These are phyloP conservation scores for Dendrobium catenatum DNA, from an alignment of 106 monocot species.

Conservation along the genomic window DNA sequence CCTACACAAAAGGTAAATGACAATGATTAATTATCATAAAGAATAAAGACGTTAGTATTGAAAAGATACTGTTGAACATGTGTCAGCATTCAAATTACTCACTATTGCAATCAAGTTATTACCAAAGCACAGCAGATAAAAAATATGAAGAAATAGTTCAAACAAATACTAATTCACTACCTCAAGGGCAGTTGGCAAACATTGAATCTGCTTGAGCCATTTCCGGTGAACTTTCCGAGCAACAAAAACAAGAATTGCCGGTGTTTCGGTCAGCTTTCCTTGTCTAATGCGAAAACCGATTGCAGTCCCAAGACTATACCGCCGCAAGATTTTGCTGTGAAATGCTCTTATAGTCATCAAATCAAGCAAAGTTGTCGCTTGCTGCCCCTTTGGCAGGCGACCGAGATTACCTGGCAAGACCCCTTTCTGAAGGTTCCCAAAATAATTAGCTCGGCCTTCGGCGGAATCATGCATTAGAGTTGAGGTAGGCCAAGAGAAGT, in stretches of 20 bases:
- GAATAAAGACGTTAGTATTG: neutral
- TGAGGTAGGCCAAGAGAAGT: conserved; percentile 97
- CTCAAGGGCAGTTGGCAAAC: conserved; percentile 86
- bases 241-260: conserved; percentile 97
- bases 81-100: neutral
- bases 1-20: conserved; percentile 30
- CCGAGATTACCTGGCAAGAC: conserved; percentile 65
- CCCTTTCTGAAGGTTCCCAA: conserved; percentile 95
- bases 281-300: conserved; percentile 84
- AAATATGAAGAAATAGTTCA: neutral
- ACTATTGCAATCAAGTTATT: neutral
- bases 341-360: conserved; percentile 98
- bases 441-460: conserved; percentile 96
- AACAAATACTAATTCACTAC: conserved; percentile 18
- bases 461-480: conserved; percentile 68
- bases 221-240: conserved; percentile 88
- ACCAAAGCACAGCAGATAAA: neutral
- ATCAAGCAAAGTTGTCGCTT: conserved; percentile 86
- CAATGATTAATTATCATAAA: neutral
- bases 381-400: conserved; percentile 65
- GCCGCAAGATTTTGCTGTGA: conserved; percentile 92
- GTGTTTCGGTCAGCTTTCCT: conserved; percentile 72
- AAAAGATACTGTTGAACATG: neutral
- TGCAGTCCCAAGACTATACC: conserved; percentile 89
- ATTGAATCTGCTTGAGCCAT: conserved; percentile 78